Evolutionary conservation across 1,139 yeast species (phyloP), one percentile per base, ranked within the genome.

Genomic region (Suhomyces panamericanus): DNA sequence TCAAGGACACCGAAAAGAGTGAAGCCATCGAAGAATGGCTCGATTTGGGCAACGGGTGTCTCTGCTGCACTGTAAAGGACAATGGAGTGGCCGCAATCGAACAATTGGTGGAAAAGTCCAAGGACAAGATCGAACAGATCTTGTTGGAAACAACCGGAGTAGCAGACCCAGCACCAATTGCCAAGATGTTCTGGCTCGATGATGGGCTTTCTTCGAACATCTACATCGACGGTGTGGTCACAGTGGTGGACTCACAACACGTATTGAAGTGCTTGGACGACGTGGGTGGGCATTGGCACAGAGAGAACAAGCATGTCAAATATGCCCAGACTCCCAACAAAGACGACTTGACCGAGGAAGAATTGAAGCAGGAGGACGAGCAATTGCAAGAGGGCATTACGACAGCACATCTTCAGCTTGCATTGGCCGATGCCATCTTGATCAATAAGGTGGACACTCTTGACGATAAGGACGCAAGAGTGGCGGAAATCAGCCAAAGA

Each of bases 121-220:
- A 84, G 13, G 85, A 80, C 36, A 77, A 77, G 44, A 91, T 93
- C 48, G 99, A 95, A 62, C 87, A 93, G 59, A 90, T 93, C 24
- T 64, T 93, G 24, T 69, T 95, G 45, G 99, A 93, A 61, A 95
- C 99, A 0, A 89, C 97, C 0, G 99, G 99, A 0, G 76, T 95
- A n/a, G 99, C 99, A 0, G 98, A 93, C 60, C 99, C 99, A 0
- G 97, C 86, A 0, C 98, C 98, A 0, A 89, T 93, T 31, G 96
- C 97, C 8, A 81, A 83, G 54, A 93, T 93, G 96, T 93, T 93
- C 64, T 93, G 99, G 99, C 73, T 91, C 33, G 99, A 93, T 62
- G 95, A 87, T 30, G 97, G 93, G 0, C 70, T 93, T 45, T 77
- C 85, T 11, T 84, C 96, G 6, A 84, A 82, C 53, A 88, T 93